Base-by-base conservation (phyloP, 164 flowering plant genomes). In the Magnolia kwangsiensis region DNA sequence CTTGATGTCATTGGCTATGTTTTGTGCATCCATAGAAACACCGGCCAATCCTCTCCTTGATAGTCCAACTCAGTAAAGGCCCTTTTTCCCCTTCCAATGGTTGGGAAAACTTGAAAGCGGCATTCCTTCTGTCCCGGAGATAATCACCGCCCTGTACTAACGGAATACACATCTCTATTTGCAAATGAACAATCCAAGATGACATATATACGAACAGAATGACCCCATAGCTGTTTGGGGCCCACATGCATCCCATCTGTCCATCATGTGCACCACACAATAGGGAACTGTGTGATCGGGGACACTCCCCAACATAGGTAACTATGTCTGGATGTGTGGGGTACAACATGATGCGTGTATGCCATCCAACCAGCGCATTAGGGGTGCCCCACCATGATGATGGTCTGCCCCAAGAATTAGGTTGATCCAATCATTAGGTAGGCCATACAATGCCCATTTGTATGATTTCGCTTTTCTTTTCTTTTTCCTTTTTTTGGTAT, bases 51-150 rank as follows among this genome's bases (percentile, higher is more conserved):
- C 97, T 72, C 78, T 87, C 64, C 88, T 78, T 63, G 90, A 67
- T 24, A 91, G 75, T 49, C 97, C 95, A 1, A 64, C 85, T 68
- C 91, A 90, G 63, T 90, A 93, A 8, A 93, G 77, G 77, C 2
- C 93, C 93, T 23, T 90, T 88, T 67, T 81, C 72, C 3, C 97
- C 95, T 74, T 91, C 91, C 92, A 90, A 50, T 88, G 86, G 77
- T 84, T 76, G 0, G 97, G 93, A 69, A 84, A 84, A 19, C 73
- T 72, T 4, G 14, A 80, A 72, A 82, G 88, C 4, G 91, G 79
- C 67, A 91, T 27, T 71, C 95, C 97, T 63, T n/a, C n/a, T 92
- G 24, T 82, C 78, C 58, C 90, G 69, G 13, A 89, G 80, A 63
- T 79, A 76, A 50, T 87, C 87, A 50, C 81, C 93, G n/a, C 87